Conservation (phyloP, 257 asterid species). For the Solanum tacnaense region DNA sequence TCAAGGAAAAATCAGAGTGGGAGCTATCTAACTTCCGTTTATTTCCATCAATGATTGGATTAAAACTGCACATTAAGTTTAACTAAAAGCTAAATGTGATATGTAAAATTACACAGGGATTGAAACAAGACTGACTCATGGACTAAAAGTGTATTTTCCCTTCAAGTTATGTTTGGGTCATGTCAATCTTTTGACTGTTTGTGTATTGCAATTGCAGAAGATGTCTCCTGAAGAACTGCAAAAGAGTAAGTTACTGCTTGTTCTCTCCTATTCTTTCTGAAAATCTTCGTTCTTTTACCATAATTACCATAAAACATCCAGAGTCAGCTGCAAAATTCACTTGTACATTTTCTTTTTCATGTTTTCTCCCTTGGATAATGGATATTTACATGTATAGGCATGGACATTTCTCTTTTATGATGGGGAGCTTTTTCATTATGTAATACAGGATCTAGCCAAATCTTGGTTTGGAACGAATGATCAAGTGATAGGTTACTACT, state of each 20-base stretch:
- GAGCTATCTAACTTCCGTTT: neutral
- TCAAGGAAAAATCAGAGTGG: neutral
- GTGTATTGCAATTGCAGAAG: conserved; percentile 40
- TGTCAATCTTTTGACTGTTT: neutral
- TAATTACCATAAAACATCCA: neutral
- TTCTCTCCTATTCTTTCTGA: neutral
- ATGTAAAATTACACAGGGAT: neutral
- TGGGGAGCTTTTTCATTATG: neutral
- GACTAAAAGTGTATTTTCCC: neutral
- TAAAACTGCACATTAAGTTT: neutral
- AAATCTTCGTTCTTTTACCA: neutral
- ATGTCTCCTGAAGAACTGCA: conserved; percentile 71
- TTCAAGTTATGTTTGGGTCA: neutral
- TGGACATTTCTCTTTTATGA: neutral
- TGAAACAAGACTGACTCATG: neutral
- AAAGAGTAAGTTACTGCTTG: conserved; percentile 34
- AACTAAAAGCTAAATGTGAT: neutral
- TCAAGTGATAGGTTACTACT: neutral
- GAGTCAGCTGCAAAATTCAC: neutral
- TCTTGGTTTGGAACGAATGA: neutral
- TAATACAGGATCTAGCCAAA: neutral
- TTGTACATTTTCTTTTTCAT: neutral
- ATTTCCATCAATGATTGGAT: neutral
- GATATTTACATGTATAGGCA: neutral
- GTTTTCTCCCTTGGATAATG: neutral